Percentiles rank a stretch among this genome's conserved stretches.
These are phyloP conservation scores for Candida nitratophila DNA, from an alignment of 805 yeast genomes.

Conservation along the genomic window DNA sequence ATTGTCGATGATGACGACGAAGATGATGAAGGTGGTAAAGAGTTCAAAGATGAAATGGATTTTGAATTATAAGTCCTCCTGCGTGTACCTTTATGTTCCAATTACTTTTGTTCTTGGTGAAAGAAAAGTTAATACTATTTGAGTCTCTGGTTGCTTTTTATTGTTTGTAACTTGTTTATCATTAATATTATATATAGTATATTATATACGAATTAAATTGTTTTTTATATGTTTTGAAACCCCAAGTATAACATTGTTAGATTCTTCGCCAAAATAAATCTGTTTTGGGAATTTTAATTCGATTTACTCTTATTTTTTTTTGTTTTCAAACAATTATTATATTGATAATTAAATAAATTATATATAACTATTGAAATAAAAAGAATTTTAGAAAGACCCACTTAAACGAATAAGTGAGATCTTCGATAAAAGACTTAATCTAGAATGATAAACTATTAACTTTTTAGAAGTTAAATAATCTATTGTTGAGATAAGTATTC, in stretches of 20 bases:
- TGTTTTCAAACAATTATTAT: too few species aligned
- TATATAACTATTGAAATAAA: background rate
- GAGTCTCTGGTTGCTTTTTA: too few species aligned
- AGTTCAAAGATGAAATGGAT: slow-evolving; percentile 30
- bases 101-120: too few species aligned
- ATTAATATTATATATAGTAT: too few species aligned
- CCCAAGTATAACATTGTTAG: too few species aligned
- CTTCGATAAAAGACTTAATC: background rate
- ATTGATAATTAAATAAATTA: background rate
- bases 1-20: slow-evolving; percentile 13
- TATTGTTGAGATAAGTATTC: slow-evolving; percentile 92
- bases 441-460: background rate
- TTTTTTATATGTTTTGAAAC: too few species aligned
- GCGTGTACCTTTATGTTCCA: too few species aligned
- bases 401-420: background rate
- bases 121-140: background rate
- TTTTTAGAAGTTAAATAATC: slow-evolving; percentile 24
- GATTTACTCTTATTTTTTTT: too few species aligned
- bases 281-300: too few species aligned
- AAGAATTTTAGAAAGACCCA: background rate
- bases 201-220: too few species aligned
- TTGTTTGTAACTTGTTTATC: too few species aligned
- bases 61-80: slow-evolving; percentile 27
- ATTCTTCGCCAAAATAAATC: too few species aligned
- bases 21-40: slow-evolving; percentile 10